A percentile compares a stretch with the other conserved stretches of the same genome.
Conservation (phyloP, 306 rosid species). For the Myrica gale region DNA sequence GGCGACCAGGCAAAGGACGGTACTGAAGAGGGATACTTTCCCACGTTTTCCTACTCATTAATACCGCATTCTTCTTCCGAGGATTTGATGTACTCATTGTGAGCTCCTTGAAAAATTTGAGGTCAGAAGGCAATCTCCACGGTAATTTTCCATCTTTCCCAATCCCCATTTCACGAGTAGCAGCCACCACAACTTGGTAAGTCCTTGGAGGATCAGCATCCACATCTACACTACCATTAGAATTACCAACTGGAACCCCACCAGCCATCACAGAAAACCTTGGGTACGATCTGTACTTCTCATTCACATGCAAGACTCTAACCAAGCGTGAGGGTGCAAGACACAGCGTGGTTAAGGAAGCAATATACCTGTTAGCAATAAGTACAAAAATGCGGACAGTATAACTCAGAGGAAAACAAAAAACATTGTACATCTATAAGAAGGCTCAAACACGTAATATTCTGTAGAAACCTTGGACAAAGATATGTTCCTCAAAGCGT, state of each 20-base stretch:
- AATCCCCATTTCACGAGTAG: conserved; percentile 58
- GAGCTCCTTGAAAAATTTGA: conserved; percentile 54
- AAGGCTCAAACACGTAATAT: too few species aligned
- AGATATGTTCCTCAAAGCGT: too few species aligned
- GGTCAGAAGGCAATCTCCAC: conserved; percentile 57
- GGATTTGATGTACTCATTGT: conserved; percentile 48
- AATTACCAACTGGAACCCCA: neutral
- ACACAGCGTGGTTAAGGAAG: conserved; percentile 5
- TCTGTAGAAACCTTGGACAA: too few species aligned
- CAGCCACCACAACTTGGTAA: conserved; percentile 67
- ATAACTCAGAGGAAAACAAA: neutral
- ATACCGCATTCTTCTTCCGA: conserved; percentile 53
- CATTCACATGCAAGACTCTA: neutral
- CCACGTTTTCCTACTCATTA: conserved; percentile 76
- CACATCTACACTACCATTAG: conserved; percentile 33
- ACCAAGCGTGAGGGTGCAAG: conserved; percentile 2
- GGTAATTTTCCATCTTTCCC: conserved; percentile 66
- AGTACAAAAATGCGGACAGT: neutral
- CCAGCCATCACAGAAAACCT: conserved; percentile 15
- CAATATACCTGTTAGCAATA: neutral
- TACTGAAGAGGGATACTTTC: conserved; percentile 49
- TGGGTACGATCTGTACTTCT: neutral
- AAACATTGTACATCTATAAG: too few species aligned
- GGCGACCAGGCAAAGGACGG: conserved; percentile 59
- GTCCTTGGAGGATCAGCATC: conserved; percentile 42